Percentiles rank a stretch among this genome's conserved stretches.
Conservation (phyloP, 1,284 basidiomycete species). For the Farysia itapuensis region DNA sequence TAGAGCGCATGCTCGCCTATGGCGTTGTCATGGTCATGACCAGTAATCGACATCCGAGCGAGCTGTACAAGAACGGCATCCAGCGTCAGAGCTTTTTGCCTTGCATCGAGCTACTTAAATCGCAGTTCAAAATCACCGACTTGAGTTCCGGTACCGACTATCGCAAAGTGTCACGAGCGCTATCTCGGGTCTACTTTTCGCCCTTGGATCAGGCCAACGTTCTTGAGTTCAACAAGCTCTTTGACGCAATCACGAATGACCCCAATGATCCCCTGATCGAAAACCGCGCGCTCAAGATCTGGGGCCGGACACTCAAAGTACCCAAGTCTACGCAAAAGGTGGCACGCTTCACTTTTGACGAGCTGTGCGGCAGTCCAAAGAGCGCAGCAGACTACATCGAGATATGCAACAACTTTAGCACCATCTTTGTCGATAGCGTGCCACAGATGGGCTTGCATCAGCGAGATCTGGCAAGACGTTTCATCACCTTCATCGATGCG, state of each 20-base stretch:
- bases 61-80: slow-evolving; percentile 98
- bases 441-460: slow-evolving; percentile 81
- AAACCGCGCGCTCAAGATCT: slow-evolving; percentile 74
- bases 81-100: slow-evolving; percentile 95
- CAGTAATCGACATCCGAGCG: slow-evolving; percentile 95
- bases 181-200: slow-evolving; percentile 88
- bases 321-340: slow-evolving; percentile 67
- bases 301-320: slow-evolving; percentile 80
- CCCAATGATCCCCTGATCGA: slow-evolving; percentile 66
- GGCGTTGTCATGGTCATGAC: slow-evolving; percentile 95
- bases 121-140: slow-evolving; percentile 81
- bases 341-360: slow-evolving; percentile 82
- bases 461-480: slow-evolving; percentile 84
- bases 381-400: slow-evolving; percentile 96
- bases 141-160: slow-evolving; percentile 89
- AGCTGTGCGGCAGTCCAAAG: slow-evolving; percentile 85
- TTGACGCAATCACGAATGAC: slow-evolving; percentile 70
- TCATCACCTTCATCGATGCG: slow-evolving; percentile 97
- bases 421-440: slow-evolving; percentile 83
- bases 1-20: slow-evolving; percentile 80
- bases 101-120: slow-evolving; percentile 89
- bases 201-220: slow-evolving; percentile 72
- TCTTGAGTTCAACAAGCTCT: slow-evolving; percentile 78
- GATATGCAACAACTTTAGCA: slow-evolving; percentile 82
- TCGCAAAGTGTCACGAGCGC: slow-evolving; percentile 53